phyloP scores from a whole-genome alignment of 352 stramenopile genomes.

The Peronospora farinosa region DNA sequence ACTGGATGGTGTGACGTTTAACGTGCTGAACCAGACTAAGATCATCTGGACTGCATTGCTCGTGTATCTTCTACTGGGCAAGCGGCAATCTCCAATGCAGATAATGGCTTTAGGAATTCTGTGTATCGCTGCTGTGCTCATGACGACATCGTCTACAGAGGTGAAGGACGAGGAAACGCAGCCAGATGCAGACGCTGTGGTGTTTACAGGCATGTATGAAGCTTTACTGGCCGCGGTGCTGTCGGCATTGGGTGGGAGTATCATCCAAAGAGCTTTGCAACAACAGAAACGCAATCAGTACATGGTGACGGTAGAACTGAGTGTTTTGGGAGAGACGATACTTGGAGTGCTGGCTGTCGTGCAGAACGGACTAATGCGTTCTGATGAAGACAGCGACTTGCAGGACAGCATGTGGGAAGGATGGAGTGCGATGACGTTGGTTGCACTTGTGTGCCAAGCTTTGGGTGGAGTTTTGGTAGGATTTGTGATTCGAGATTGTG shows the following conservation, averaged over 20 bases:
- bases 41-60: slow-evolving; percentile 83
- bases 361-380: slow-evolving; percentile 13
- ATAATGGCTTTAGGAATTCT: slow-evolving; percentile 64
- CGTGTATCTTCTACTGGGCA: slow-evolving; percentile 71
- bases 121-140: slow-evolving; percentile 65
- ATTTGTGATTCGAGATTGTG: slow-evolving; percentile 82
- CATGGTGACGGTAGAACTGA: slow-evolving; percentile 77
- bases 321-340: slow-evolving; percentile 56
- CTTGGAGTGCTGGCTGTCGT: slow-evolving; percentile 46
- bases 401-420: slow-evolving; percentile 51
- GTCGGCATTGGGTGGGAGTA: slow-evolving; percentile 63
- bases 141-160: slow-evolving; percentile 40
- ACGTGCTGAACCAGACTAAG: slow-evolving; percentile 85
- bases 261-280: slow-evolving; percentile 74
- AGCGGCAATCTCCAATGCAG: slow-evolving; percentile 63
- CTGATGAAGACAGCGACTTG: slow-evolving; percentile 19
- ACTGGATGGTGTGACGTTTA: slow-evolving; percentile 79
- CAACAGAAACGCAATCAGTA: slow-evolving; percentile 65
- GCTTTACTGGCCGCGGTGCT: slow-evolving; percentile 65
- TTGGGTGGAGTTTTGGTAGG: slow-evolving; percentile 64
- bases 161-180: neutral
- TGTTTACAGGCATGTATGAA: slow-evolving; percentile 67
- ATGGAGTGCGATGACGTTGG: slow-evolving; percentile 60
- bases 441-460: slow-evolving; percentile 66
- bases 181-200: slow-evolving; percentile 34